Evolutionary conservation across 2,329 filamentous ascomycete species (phyloP), one percentile per base, ranked within the genome.

Genomic region (Epichloe sylvatica): DNA sequence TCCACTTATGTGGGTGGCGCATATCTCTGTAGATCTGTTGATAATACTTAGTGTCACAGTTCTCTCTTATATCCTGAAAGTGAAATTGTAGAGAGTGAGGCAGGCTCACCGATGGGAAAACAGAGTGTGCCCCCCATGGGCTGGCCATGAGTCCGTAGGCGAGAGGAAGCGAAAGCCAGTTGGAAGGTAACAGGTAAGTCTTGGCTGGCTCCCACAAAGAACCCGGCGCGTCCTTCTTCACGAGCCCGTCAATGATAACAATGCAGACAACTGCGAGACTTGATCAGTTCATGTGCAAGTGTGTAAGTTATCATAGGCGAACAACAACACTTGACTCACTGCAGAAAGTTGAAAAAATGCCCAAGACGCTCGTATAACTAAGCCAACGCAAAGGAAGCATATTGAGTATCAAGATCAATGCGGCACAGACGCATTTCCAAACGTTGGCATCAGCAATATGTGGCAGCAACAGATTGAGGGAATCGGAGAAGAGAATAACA

Each of bases 401-500:
- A 60, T 85, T 88, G 47, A 97, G 72, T 12, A 89, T 86, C 51
- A 94, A 71, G 56, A 97, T 71, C 49, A 94, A 71, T 17, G 87
- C 52, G 15, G 86, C 83, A 64, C 89, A 94, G 33, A 94, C 66
- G 34, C 91, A 71, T 68, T 97, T 97, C 90, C 91, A 97, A 53
- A 79, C 71, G 0, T 78, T 74, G 5, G 85, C 69, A 44, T 76
- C 80, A 43, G 77, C 60, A 54, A 85, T 68, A 0, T 77, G 80
- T 0, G 88, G 86, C 46, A 96, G 78, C 19, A 97, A 69, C 13
- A 86, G 77, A 58, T 86, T 72, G 57, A 97, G 74, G 42, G 86
- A 94, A 67, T 97, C 92, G 47, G 87, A 86, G 64, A 97, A 97
- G n/a, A 96, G 76, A 19, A 95, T 86, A 34, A 94, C 78, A 3